Conservation (phyloP, 495 filamentous ascomycete genomes). For the Aspergillus ellipticus region DNA sequence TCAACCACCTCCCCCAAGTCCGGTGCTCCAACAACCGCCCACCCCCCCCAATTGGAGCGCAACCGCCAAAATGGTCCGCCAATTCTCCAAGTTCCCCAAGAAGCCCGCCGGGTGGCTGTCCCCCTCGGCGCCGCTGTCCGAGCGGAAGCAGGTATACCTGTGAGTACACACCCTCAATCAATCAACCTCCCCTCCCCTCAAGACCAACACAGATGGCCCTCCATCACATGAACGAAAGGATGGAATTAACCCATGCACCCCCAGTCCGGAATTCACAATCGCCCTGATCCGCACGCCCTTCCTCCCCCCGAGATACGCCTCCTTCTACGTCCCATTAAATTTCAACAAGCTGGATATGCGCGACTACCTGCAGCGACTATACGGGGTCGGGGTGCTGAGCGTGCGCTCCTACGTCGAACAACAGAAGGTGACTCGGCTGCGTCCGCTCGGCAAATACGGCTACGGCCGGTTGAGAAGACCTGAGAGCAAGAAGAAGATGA, state of each 20-base stretch:
- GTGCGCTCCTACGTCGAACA: slow-evolving; percentile 79
- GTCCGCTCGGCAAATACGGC: slow-evolving; percentile 35
- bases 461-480: slow-evolving; percentile 53
- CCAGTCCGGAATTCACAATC: slow-evolving; percentile 74
- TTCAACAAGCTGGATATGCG: slow-evolving; percentile 90
- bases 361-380: slow-evolving; percentile 79
- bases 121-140: slow-evolving; percentile 17
- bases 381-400: slow-evolving; percentile 60
- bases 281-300: slow-evolving; percentile 68
- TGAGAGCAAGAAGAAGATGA: slow-evolving; percentile 79
- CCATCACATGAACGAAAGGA: no score
- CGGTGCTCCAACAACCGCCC: background rate
- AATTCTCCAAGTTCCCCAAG: slow-evolving; percentile 27
- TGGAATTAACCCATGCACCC: background rate
- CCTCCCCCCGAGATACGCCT: slow-evolving; percentile 71
- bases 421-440: slow-evolving; percentile 49
- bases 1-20: background rate
- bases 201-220: no score
- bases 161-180: slow-evolving; percentile 33
- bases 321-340: slow-evolving; percentile 79
- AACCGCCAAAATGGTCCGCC: slow-evolving; percentile 34
- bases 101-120: slow-evolving; percentile 21
- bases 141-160: slow-evolving; percentile 65
- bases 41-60: background rate
- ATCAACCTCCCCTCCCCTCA: background rate